phyloP scores from a whole-genome alignment of 192 early-diverging fungal genomes.

The Linnemannia zychae region DNA sequence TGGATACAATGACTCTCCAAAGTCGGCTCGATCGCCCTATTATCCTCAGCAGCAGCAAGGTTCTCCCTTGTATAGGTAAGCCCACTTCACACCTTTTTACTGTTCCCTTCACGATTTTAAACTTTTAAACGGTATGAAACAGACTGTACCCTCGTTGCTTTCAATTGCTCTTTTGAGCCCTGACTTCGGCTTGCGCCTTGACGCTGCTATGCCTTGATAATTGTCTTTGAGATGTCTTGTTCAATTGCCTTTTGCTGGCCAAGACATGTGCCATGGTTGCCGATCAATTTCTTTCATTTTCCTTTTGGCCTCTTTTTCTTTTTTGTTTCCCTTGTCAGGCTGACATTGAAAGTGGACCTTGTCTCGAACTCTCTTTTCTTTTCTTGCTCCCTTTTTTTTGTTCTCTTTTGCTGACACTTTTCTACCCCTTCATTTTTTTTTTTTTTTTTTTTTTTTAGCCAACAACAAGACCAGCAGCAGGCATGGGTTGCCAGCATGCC shows the following conservation, averaged over 20 bases:
- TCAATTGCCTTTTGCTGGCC: background rate
- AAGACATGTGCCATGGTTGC: background rate
- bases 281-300: constrained; percentile 11
- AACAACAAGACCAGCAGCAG: constrained; percentile 28
- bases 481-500: constrained; percentile 46
- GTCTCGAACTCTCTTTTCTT: background rate
- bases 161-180: background rate
- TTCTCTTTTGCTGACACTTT: background rate
- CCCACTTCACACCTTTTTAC: background rate
- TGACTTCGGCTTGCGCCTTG: background rate
- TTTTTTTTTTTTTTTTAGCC: background rate
- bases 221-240: background rate
- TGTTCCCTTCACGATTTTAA: background rate
- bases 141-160: background rate
- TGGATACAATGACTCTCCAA: constrained; percentile 16
- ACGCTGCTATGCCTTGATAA: too few relatives aligned
- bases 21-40: constrained; percentile 32
- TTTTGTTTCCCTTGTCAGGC: background rate
- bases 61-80: constrained; percentile 41
- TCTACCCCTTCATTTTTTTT: background rate
- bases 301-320: background rate
- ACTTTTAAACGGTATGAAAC: background rate
- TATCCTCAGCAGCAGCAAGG: constrained; percentile 21
- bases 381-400: background rate
- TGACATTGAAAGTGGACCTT: background rate